These are phyloP conservation scores for Fistulina hepatica DNA, from an alignment of 1,284 basidiomycete species.

Conservation along the genomic window DNA sequence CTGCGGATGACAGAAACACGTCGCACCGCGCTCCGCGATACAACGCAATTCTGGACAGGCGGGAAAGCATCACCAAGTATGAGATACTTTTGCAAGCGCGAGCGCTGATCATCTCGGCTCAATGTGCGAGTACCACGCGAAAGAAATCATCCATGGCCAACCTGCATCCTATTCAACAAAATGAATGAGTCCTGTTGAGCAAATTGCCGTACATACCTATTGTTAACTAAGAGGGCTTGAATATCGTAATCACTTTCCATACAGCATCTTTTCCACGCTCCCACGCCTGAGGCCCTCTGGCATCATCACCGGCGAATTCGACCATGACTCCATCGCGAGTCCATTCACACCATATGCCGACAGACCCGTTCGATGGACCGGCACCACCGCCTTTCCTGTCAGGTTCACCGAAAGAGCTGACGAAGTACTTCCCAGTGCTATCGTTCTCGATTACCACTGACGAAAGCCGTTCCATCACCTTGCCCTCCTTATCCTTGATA, in stretches of 20 bases:
- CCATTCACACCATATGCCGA: conserved; percentile 90
- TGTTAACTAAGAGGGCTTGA: conserved; percentile 25
- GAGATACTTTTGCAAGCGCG: too few relatives aligned
- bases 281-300: conserved; percentile 73
- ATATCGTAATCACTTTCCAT: conserved; percentile 67
- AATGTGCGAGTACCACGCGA: not conserved
- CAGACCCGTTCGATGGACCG: conserved; percentile 71
- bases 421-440: conserved; percentile 69
- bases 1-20: too few relatives aligned
- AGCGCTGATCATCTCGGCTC: not conserved
- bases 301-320: conserved; percentile 69
- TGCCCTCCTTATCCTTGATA: conserved; percentile 29
- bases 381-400: conserved; percentile 77
- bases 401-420: conserved; percentile 68
- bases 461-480: conserved; percentile 24
- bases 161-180: not conserved
- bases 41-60: too few relatives aligned
- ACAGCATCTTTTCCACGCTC: conserved; percentile 69
- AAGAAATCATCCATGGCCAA: not conserved
- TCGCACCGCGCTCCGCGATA: too few relatives aligned
- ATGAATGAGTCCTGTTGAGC: not conserved
- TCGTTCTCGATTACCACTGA: conserved; percentile 34
- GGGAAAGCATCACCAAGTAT: too few relatives aligned
- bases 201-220: not conserved
- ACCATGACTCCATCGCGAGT: conserved; percentile 68